These are phyloP conservation scores for Potentilla sterilis DNA, from an alignment of 306 rosid genomes.

Conservation along the genomic window DNA sequence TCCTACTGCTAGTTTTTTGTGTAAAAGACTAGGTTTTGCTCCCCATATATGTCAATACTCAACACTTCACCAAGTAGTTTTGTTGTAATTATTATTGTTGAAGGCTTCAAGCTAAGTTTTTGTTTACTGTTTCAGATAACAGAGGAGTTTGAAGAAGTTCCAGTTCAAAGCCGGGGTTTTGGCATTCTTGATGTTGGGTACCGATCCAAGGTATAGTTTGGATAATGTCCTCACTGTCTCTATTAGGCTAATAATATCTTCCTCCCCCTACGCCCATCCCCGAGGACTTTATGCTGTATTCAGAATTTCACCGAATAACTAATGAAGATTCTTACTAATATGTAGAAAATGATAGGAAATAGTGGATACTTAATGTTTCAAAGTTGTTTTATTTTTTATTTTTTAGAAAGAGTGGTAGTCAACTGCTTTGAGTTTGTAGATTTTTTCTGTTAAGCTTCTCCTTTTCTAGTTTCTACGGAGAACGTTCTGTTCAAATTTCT, in stretches of 20 bases:
- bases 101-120: background rate
- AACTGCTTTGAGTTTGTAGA: background rate
- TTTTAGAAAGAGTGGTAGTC: background rate
- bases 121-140: conserved; percentile 56
- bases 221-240: background rate
- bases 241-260: background rate
- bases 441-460: background rate
- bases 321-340: background rate
- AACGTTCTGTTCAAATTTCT: too few species aligned
- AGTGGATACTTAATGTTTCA: background rate
- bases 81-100: conserved; percentile 9
- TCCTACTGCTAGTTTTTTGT: background rate
- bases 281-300: background rate
- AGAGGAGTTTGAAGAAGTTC: conserved; percentile 91
- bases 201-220: conserved; percentile 67
- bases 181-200: conserved; percentile 96
- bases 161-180: conserved; percentile 97
- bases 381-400: too few species aligned
- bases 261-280: background rate
- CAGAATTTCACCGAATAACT: background rate
- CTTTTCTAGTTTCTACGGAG: background rate
- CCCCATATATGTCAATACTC: background rate
- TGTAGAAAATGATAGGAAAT: background rate
- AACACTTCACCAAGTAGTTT: background rate
- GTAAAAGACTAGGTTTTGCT: background rate